Evolutionary conservation across 2,329 filamentous ascomycete genomes (phyloP).

Genomic region (Cercospora janseana): DNA sequence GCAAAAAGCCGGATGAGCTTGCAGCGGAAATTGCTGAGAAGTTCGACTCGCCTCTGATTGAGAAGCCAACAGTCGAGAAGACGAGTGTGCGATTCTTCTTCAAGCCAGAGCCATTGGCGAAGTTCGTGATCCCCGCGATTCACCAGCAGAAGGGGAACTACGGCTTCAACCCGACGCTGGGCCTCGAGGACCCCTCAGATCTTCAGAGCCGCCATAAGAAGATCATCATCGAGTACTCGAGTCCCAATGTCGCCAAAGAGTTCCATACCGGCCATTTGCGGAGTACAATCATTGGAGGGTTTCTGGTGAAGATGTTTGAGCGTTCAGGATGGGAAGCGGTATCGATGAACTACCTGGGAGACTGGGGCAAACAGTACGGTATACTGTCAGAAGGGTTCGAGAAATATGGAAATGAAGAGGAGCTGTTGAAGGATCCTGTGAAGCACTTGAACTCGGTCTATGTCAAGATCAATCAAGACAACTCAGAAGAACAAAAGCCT

Average conservation of each 20-base stretch:
- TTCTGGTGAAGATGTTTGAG: slow-evolving; percentile 67
- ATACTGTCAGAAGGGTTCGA: slow-evolving; percentile 72
- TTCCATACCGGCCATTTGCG: slow-evolving; percentile 73
- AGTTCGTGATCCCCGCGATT: slow-evolving; percentile 68
- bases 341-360: slow-evolving; percentile 72
- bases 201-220: slow-evolving; percentile 62
- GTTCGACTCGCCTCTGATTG: slow-evolving; percentile 66
- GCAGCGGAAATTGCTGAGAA: slow-evolving; percentile 55
- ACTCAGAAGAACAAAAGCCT: slow-evolving; percentile 63
- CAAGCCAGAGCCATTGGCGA: slow-evolving; percentile 64
- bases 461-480: slow-evolving; percentile 67
- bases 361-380: slow-evolving; percentile 75
- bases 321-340: slow-evolving; percentile 68
- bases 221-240: slow-evolving; percentile 77
- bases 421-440: slow-evolving; percentile 69
- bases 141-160: slow-evolving; percentile 60
- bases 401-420: slow-evolving; percentile 71
- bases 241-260: slow-evolving; percentile 82
- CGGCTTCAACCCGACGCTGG: slow-evolving; percentile 61
- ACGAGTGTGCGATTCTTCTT: slow-evolving; percentile 79
- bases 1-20: slow-evolving; percentile 59
- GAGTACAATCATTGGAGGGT: slow-evolving; percentile 74
- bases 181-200: slow-evolving; percentile 61
- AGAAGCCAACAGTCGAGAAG: slow-evolving; percentile 65
- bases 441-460: slow-evolving; percentile 82